Percentiles rank a stretch among this genome's conserved stretches.
Conservation (phyloP, 2,329 filamentous ascomycete genomes). For the Paecilomyces formosus region DNA sequence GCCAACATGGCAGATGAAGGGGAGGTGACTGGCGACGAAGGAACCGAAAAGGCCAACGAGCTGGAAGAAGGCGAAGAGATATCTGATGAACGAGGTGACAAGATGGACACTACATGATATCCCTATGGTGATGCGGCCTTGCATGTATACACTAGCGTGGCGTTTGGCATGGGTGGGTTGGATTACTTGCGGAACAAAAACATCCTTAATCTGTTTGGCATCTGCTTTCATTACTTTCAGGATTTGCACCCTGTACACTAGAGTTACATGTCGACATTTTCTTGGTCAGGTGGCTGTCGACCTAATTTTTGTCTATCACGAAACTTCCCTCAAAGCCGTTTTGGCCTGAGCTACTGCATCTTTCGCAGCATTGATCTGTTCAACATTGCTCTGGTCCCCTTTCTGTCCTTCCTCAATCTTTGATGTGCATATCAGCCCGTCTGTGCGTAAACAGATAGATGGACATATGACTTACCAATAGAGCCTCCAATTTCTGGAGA, state of each 20-base stretch:
- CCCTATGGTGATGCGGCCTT: conserved; percentile 1
- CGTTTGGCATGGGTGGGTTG: conserved; percentile 6
- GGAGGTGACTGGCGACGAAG: conserved; percentile 29
- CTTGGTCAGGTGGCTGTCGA: neutral
- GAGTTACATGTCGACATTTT: neutral
- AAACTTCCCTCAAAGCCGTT: conserved; percentile 30
- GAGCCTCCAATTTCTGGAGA: conserved; percentile 64
- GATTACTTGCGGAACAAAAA: neutral
- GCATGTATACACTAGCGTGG: conserved; percentile 1
- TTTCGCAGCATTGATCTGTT: conserved; percentile 34
- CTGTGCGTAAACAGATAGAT: neutral
- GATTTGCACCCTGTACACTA: neutral
- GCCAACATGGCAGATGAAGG: conserved; percentile 52
- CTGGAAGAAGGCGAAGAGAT: conserved; percentile 45
- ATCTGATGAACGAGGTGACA: conserved; percentile 45
- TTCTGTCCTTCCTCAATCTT: conserved; percentile 34
- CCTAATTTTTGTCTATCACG: conserved; percentile 13
- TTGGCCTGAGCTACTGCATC: conserved; percentile 34
- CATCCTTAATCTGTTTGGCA: neutral
- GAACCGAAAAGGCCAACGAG: conserved; percentile 29
- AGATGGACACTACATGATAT: conserved; percentile 57
- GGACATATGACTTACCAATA: conserved; percentile 54
- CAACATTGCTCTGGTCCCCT: conserved; percentile 31
- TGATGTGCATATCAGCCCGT: neutral
- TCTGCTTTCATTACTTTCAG: neutral